Conservation (phyloP, 2,329 filamentous ascomycete genomes). For the Hypoxylon sp. region DNA sequence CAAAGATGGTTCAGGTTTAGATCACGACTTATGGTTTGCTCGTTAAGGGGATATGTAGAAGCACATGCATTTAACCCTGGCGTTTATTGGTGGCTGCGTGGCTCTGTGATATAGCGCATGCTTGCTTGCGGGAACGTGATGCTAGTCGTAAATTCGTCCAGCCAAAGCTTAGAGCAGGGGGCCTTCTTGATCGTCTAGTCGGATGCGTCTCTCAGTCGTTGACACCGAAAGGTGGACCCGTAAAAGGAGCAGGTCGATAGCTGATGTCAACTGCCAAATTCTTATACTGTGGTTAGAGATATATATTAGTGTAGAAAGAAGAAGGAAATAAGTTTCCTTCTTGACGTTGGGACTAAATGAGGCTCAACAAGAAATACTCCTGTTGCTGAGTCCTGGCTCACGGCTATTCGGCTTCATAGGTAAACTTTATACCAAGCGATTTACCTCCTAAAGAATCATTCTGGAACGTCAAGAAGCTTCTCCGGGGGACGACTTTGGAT, state of each 20-base stretch:
- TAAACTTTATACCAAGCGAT: neutral
- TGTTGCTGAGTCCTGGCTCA: slow-evolving; percentile 2
- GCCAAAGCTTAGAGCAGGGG: neutral
- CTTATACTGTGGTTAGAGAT: neutral
- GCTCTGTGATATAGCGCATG: neutral
- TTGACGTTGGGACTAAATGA: slow-evolving; percentile 2
- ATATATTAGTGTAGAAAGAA: neutral
- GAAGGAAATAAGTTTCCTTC: neutral
- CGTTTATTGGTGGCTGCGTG: neutral
- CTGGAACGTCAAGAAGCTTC: neutral
- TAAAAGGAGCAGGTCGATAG: neutral
- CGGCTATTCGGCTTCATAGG: neutral
- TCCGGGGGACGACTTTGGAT: neutral
- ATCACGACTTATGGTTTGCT: neutral
- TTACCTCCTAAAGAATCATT: neutral
- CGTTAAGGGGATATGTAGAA: neutral
- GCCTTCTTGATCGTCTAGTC: neutral
- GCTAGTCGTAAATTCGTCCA: neutral
- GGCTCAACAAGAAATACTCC: slow-evolving; percentile 7
- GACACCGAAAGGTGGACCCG: neutral
- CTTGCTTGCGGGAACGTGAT: neutral
- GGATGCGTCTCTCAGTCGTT: neutral
- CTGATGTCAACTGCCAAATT: neutral
- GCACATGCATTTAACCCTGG: neutral
- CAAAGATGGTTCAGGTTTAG: neutral